Evolutionary conservation across 805 yeast species (phyloP).

Genomic region (Isabelozyma pseudorhagii): DNA sequence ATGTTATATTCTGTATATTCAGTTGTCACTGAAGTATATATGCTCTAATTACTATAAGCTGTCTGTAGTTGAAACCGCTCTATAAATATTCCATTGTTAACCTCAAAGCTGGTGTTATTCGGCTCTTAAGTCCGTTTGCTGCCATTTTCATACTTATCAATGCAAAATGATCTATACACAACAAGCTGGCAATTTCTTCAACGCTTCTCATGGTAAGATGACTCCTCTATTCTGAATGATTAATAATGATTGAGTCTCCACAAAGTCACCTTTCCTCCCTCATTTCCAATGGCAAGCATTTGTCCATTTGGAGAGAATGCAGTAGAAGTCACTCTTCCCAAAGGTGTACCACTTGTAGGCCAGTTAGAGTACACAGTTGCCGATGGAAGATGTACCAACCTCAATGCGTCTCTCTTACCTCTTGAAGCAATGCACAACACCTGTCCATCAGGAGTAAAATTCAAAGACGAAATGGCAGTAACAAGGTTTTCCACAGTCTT

Average conservation of each 20-base stretch:
- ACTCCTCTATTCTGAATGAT: neutral
- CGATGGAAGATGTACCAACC: constrained; percentile 83
- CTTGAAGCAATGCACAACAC: constrained; percentile 81
- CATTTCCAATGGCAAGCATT: constrained; percentile 86
- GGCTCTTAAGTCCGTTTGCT: no score
- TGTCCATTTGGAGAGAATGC: constrained; percentile 79
- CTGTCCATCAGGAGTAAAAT: constrained; percentile 86
- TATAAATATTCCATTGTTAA: no score
- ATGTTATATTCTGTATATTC: no score
- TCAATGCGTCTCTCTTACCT: constrained; percentile 79
- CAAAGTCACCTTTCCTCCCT: constrained; percentile 82
- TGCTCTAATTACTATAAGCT: no score
- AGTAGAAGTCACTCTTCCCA: constrained; percentile 86
- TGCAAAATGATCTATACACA: neutral
- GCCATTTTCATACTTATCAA: no score
- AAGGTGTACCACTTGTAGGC: constrained; percentile 97
- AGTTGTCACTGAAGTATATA: no score
- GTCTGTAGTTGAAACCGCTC: no score
- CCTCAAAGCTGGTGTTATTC: no score
- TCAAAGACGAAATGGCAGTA: constrained; percentile 70
- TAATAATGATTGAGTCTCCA: constrained; percentile 86
- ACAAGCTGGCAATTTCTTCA: neutral
- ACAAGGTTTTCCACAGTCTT: constrained; percentile 75
- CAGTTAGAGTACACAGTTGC: constrained; percentile 87
- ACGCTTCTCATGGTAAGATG: neutral